Evolutionary conservation across 345 rosid species (phyloP), one percentile per base, ranked within the genome.

Genomic region (Brassica nigra): DNA sequence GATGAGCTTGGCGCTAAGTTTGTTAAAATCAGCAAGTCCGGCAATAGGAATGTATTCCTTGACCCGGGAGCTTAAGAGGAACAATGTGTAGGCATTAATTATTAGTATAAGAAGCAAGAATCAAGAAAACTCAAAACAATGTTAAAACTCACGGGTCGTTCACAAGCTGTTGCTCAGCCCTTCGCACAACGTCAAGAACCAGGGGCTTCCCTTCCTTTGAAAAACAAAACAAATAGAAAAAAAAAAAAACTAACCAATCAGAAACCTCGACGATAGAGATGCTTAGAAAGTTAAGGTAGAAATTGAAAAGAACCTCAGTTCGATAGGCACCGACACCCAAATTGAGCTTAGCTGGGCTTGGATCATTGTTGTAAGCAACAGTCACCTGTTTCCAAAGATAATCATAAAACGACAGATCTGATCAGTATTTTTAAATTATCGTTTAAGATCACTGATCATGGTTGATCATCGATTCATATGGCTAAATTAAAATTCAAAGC

Each of bases 291-390:
- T n/a, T 1, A 36, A 36, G 11, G 14, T 11, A 1, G 59, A 49
- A 37, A 36, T 34, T 34, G 1, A 49, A 39, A 65, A 18, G 10
- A 74, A 95, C 99, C 96, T 95, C 97, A 44, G 98, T 95, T 76
- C 99, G 89, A 76, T 95, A 95, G 57, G 99, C 99, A 36, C 99
- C 99, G 15, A 93, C 99, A 33, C 99, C 98, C 81, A 95, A 81
- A 84, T 93, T 95, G 68, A 95, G 76, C 89, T 95, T 95, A 20
- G 54, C 74, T n/a, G 97, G 98, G 66, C 93, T 95, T 8, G 88
- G 86, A 80, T 93, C 99, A 76, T 93, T 91, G 89, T 95, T 95
- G 68, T 84, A 95, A 27, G 99, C 98, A 71, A 90, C 96, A 34
- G 99, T 95, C 9, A 95, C 96, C 99, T 66, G 54, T 37, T 66